Base-by-base conservation (phyloP, 2,329 filamentous ascomycete species). In the Dissoconium aciculare region DNA sequence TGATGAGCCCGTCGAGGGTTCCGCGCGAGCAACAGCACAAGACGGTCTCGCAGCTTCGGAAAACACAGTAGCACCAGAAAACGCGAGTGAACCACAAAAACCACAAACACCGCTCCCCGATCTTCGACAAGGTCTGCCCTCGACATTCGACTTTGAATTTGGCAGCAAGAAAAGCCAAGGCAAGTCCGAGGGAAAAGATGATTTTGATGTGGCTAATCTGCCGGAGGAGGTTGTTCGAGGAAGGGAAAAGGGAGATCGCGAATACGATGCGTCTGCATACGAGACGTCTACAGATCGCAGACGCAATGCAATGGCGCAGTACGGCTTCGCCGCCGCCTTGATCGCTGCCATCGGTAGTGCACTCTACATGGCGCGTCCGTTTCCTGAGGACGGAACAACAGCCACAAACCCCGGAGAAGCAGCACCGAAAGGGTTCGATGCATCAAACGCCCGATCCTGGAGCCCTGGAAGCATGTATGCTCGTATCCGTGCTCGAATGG, bases 101-200 rank as follows among this genome's bases (percentile, higher is more conserved):
- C 41, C 44, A 12, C 52, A 50, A 11, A 68, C 76, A 47, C 76
- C 81, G 31, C 70, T 94, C 9, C 87, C 87, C 31, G 85, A 95
- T 52, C 66, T 95, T 26, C 89, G 83, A n/a, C 77, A 87, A 50
- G 87, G 87, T 41, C 92, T 95, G 39, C 87, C 87, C 0, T 93
- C 85, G 2, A 93, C 85, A 1, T 67, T 94, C 33, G 80, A 77
- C 34, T 76, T 76, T 36, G 87, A 94, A 57, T 69, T 77, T 34
- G 60, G 62, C 32, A 35, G 47, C 30, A 17, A 35, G 11, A 34
- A 40, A 17, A 35, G 42, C 17, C 30, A 42, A 21, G 34, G 30
- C 14, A 30, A 37, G n/a, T 40, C 38, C 17, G 55, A 57, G 32
- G 43, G 47, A 14, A 34, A 41, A 27, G 46, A 47, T 13, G 41